phyloP scores from a whole-genome alignment of 106 monocot genomes.

The Chionographis japonica region DNA sequence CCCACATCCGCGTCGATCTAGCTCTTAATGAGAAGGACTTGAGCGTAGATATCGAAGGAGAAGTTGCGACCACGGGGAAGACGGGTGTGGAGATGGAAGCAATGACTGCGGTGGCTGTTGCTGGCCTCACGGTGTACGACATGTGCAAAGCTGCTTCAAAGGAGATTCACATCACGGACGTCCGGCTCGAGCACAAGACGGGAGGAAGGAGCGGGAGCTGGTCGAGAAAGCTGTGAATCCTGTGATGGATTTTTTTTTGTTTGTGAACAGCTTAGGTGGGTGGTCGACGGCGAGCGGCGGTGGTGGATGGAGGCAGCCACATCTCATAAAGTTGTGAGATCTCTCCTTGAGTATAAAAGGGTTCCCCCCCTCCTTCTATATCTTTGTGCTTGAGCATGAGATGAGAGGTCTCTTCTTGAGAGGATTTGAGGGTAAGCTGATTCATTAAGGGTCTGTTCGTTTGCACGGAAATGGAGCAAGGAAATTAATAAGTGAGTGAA shows the following conservation, averaged over 20 bases:
- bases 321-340: too few relatives aligned
- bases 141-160: conserved; percentile 96
- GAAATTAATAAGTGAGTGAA: too few relatives aligned
- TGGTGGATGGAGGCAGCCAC: too few relatives aligned
- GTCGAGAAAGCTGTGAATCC: conserved; percentile 42
- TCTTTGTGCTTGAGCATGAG: too few relatives aligned
- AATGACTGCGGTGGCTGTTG: conserved; percentile 78
- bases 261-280: too few relatives aligned
- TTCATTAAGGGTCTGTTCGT: too few relatives aligned
- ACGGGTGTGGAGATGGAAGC: conserved; percentile 99
- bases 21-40: conserved; percentile 59
- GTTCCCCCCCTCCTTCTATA: too few relatives aligned
- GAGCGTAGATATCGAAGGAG: conserved; percentile 77
- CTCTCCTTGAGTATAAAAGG: too few relatives aligned
- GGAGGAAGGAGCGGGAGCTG: conserved; percentile 88
- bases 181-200: conserved; percentile 57
- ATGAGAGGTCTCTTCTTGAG: too few relatives aligned
- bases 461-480: too few relatives aligned
- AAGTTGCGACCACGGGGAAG: conserved; percentile 61
- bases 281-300: too few relatives aligned
- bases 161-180: conserved; percentile 63
- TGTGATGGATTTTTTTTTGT: not conserved
- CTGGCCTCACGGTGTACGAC: conserved; percentile 89
- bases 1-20: conserved; percentile 54
- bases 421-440: too few relatives aligned